Conservation (phyloP, 176 grass and related monocot species). For the Chloris gayana region DNA sequence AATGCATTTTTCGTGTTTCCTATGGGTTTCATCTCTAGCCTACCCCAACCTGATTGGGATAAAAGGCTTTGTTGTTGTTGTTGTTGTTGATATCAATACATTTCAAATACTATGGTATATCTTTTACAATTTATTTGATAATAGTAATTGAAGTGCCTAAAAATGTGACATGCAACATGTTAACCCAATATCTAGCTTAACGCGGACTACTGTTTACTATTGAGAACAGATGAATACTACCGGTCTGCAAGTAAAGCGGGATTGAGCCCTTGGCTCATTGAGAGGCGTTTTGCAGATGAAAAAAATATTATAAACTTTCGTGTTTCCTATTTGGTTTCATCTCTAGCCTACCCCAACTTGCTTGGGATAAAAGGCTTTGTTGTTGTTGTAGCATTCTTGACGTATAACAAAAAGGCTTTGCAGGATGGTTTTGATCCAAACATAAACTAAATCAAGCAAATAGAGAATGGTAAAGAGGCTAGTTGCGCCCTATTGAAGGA, state of each 20-base stretch:
- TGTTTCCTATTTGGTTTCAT: too few species aligned
- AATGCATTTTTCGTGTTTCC: too few species aligned
- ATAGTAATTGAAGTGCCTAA: background rate
- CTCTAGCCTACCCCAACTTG: too few species aligned
- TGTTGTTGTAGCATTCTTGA: background rate
- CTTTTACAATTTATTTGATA: background rate
- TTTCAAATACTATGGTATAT: background rate
- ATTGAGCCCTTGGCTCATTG: background rate
- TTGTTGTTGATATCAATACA: background rate
- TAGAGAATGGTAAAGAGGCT: slow-evolving; percentile 16
- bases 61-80: too few species aligned
- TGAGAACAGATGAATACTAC: background rate
- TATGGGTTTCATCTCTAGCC: too few species aligned
- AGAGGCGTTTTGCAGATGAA: background rate
- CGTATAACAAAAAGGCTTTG: background rate
- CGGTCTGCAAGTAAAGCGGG: background rate
- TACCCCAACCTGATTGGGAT: too few species aligned
- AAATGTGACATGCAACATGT: background rate
- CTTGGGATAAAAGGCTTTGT: too few species aligned
- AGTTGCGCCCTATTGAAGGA: slow-evolving; percentile 14
- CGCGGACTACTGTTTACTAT: background rate
- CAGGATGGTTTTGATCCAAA: background rate
- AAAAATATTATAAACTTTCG: background rate
- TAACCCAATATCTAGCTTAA: background rate
- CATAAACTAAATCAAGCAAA: slow-evolving; percentile 13